A percentile compares a stretch with the other conserved stretches of the same genome.
phyloP scores from a whole-genome alignment of 768 basidiomycete species.

The Psilocybe cubensis region DNA sequence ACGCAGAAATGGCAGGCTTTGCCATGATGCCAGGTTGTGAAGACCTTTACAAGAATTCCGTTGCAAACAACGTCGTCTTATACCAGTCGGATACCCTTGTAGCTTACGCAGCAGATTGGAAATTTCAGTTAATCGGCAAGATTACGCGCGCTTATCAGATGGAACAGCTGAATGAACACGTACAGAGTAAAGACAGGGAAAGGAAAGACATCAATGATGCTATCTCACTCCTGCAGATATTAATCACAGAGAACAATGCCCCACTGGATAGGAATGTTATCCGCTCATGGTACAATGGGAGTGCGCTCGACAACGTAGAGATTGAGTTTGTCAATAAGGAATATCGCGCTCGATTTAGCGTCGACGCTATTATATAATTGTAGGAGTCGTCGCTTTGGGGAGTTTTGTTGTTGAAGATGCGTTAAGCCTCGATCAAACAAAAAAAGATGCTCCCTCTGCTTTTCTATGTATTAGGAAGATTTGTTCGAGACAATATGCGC shows the following conservation, averaged over 20 bases:
- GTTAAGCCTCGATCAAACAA: too few species aligned
- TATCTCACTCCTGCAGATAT: not conserved
- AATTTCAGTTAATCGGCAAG: slow-evolving; percentile 10
- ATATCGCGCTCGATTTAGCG: not conserved
- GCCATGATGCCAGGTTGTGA: slow-evolving; percentile 6
- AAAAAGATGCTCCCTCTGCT: too few species aligned
- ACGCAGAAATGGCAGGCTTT: slow-evolving; percentile 8
- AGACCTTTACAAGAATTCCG: slow-evolving; percentile 8
- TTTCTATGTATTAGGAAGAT: too few species aligned
- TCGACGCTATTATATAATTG: not conserved
- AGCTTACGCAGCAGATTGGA: slow-evolving; percentile 17
- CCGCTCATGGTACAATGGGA: slow-evolving; percentile 9
- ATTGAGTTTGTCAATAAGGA: slow-evolving; percentile 4
- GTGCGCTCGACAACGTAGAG: slow-evolving; percentile 5
- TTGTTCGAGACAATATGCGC: too few species aligned
- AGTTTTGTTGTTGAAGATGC: too few species aligned
- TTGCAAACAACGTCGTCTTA: slow-evolving; percentile 1
- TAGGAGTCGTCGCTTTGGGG: too few species aligned
- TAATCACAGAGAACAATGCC: not conserved
- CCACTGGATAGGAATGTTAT: slow-evolving; percentile 1
- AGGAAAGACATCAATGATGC: slow-evolving; percentile 5
- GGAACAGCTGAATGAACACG: not conserved
- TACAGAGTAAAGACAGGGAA: slow-evolving; percentile 2
- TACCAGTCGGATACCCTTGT: not conserved
- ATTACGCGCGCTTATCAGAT: slow-evolving; percentile 8